phyloP scores from a whole-genome alignment of 2,329 filamentous ascomycete genomes.

The Cryoendolithus antarcticus region DNA sequence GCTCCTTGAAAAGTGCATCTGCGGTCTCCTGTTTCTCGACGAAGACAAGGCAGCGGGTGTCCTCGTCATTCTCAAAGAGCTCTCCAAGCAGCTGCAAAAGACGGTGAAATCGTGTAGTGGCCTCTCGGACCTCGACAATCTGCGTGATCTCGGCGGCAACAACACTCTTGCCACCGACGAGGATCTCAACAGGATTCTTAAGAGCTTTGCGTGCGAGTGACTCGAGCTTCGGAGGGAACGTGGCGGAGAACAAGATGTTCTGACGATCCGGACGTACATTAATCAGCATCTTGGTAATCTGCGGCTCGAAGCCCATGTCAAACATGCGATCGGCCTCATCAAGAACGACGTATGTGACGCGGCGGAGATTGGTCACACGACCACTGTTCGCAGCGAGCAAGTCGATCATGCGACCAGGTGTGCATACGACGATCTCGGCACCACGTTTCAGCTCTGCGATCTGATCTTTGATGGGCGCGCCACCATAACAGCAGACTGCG shows the following conservation, averaged over 20 bases:
- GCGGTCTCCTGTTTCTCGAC: conserved; percentile 26
- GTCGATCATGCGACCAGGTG: conserved; percentile 91
- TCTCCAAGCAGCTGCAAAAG: conserved; percentile 79
- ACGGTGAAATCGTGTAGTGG: conserved; percentile 71
- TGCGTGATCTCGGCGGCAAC: conserved; percentile 69
- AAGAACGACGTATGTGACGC: conserved; percentile 86
- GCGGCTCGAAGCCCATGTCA: conserved; percentile 97
- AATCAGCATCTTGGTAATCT: conserved; percentile 90
- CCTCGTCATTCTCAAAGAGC: conserved; percentile 75
- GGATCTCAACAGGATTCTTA: conserved; percentile 76
- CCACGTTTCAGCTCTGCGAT: conserved; percentile 94
- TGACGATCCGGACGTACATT: conserved; percentile 88
- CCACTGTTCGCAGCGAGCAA: conserved; percentile 84
- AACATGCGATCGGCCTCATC: conserved; percentile 99
- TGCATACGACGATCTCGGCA: conserved; percentile 89
- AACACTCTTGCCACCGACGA: conserved; percentile 70
- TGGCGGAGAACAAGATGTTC: conserved; percentile 91
- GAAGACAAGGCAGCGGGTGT: conserved; percentile 68
- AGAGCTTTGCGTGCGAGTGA: conserved; percentile 80
- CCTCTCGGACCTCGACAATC: conserved; percentile 74
- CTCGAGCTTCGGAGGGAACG: conserved; percentile 89
- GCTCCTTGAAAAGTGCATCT: conserved; percentile 47
- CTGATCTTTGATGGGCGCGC: conserved; percentile 91
- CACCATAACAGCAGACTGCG: conserved; percentile 86
- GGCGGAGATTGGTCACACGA: conserved; percentile 78